Conservation (phyloP, 331 rosid species). For the Rhamnella rubrinervis region DNA sequence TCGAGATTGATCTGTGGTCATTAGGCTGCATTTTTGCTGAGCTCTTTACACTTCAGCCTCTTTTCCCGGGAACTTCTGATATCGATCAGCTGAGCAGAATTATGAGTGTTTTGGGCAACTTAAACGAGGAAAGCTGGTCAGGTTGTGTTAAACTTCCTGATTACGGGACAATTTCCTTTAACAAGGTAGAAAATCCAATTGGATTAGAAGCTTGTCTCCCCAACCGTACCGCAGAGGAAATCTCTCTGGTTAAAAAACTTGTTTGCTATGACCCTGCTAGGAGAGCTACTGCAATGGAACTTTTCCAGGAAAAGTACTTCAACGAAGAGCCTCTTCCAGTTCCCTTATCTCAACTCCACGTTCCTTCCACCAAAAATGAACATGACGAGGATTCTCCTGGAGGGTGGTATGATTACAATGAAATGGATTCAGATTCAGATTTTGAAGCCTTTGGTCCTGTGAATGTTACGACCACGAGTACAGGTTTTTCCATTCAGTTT, state of each 20-base stretch:
- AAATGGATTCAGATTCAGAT: constrained; percentile 70
- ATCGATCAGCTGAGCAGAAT: constrained; percentile 82
- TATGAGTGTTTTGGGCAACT: constrained; percentile 66
- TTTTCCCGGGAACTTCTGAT: constrained; percentile 83
- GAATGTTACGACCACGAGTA: constrained; percentile 46
- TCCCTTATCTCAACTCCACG: constrained; percentile 51
- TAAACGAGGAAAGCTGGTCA: constrained; percentile 71
- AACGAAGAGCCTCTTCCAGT: constrained; percentile 72
- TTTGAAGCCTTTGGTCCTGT: constrained; percentile 57
- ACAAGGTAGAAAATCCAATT: constrained; percentile 59
- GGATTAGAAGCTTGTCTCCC: constrained; percentile 64
- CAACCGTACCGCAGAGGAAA: constrained; percentile 48
- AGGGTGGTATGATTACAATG: constrained; percentile 49
- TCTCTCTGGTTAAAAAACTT: constrained; percentile 54
- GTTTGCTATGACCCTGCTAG: constrained; percentile 69
- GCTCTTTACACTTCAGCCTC: constrained; percentile 68
- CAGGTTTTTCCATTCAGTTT: constrained; percentile 68
- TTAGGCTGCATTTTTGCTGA: constrained; percentile 83
- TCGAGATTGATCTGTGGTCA: constrained; percentile 87
- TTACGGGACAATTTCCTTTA: constrained; percentile 65
- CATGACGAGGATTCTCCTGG: constrained; percentile 44
- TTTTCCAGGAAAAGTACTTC: constrained; percentile 69
- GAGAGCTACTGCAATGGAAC: constrained; percentile 68
- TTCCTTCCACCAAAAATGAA: constrained; percentile 46
- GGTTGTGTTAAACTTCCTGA: constrained; percentile 79